Conservation (phyloP, 2,329 filamentous ascomycete species). For the Zymoseptoria passerinii region DNA sequence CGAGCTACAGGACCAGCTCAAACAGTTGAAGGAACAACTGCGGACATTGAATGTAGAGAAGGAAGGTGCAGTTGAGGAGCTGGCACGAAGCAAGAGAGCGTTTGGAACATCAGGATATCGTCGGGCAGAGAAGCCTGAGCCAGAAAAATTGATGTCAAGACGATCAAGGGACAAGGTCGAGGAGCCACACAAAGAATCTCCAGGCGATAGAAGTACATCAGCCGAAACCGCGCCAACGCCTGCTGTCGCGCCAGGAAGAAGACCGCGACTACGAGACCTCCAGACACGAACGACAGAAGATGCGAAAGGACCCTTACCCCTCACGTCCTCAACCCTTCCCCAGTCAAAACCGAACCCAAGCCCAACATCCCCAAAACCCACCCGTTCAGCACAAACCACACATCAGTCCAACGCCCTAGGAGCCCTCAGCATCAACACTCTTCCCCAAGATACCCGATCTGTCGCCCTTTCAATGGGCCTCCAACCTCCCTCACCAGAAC, state of each 20-base stretch:
- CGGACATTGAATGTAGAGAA: constrained; percentile 3
- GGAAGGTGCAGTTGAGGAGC: constrained; percentile 5
- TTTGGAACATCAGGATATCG: constrained; percentile 6
- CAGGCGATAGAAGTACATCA: background rate
- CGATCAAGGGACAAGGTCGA: background rate
- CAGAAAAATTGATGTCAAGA: background rate
- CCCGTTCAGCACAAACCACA: constrained; percentile 20
- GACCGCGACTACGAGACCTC: constrained; percentile 5
- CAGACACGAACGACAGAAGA: constrained; percentile 13
- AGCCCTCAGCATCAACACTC: constrained; percentile 23
- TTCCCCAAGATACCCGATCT: constrained; percentile 11
- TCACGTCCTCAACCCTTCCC: constrained; percentile 9
- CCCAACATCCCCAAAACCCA: constrained; percentile 9
- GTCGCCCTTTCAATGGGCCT: constrained; percentile 14
- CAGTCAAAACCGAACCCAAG: constrained; percentile 4
- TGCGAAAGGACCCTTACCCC: constrained; percentile 20
- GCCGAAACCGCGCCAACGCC: background rate
- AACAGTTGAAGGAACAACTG: constrained; percentile 31
- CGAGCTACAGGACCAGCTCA: constrained; percentile 53
- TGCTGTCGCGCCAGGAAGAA: background rate
- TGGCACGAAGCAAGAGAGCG: constrained; percentile 7
- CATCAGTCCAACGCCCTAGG: constrained; percentile 22
- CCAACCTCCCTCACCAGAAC: constrained; percentile 13
- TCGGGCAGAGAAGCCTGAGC: constrained; percentile 4
- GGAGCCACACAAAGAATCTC: background rate